A percentile compares a stretch with the other conserved stretches of the same genome.
These are phyloP conservation scores for Hypholoma fasciculare DNA, from an alignment of 768 basidiomycete species.

Conservation along the genomic window DNA sequence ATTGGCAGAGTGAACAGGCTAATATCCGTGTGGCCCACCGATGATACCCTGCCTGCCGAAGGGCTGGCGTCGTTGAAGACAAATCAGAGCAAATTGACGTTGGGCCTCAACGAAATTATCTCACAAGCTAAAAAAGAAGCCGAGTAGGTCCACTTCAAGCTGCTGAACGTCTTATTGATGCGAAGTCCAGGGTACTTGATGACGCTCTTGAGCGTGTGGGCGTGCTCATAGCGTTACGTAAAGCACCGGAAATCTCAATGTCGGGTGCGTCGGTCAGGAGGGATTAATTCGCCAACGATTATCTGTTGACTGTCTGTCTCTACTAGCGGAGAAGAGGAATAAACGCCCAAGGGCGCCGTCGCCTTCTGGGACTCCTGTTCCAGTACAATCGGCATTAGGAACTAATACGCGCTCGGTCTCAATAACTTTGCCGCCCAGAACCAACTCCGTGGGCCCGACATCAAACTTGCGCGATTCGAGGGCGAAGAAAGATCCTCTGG, in stretches of 20 bases:
- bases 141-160: slow-evolving; percentile 43
- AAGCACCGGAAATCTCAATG: slow-evolving; percentile 59
- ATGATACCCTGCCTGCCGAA: slow-evolving; percentile 68
- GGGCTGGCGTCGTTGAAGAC: slow-evolving; percentile 64
- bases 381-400: slow-evolving; percentile 31
- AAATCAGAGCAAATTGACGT: slow-evolving; percentile 59
- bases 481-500: slow-evolving; percentile 58
- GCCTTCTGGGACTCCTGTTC: slow-evolving; percentile 56
- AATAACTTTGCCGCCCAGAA: slow-evolving; percentile 57
- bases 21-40: slow-evolving; percentile 69
- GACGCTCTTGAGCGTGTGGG: slow-evolving; percentile 68
- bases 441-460: slow-evolving; percentile 54
- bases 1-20: slow-evolving; percentile 74
- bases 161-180: slow-evolving; percentile 6
- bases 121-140: slow-evolving; percentile 58
- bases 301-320: background rate
- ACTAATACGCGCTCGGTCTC: slow-evolving; percentile 45
- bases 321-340: slow-evolving; percentile 63
- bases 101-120: slow-evolving; percentile 66
- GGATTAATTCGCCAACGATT: background rate
- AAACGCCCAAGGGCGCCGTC: slow-evolving; percentile 76
- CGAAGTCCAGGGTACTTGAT: slow-evolving; percentile 58
- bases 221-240: slow-evolving; percentile 71
- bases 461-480: slow-evolving; percentile 68
- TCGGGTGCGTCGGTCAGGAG: slow-evolving; percentile 44